Base-by-base conservation (phyloP, 352 stramenopile species). In the Aphanomyces euteiches region DNA sequence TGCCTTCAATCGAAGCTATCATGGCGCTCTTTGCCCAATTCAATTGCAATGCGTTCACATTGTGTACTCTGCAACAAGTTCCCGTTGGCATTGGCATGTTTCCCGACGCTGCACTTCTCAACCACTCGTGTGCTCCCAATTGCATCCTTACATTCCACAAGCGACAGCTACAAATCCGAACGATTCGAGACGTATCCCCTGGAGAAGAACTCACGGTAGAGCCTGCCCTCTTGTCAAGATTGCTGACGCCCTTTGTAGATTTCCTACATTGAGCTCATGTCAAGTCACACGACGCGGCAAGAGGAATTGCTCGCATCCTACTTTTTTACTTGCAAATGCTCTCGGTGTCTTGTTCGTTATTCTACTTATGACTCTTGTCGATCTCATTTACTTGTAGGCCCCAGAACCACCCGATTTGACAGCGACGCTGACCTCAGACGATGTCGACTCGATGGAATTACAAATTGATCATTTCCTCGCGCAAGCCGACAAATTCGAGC, bases 31-130 rank as follows among this genome's bases (percentile, higher is more conserved):
- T 93, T 58, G 80, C 78, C 56, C 82, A 78, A 28, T 73, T 93
- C 69, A 89, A 90, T 63, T 93, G 85, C 79, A 93, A 93, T 63
- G 85, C 81, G 6, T 93, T 93, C 66, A 88, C 85, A 4, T 67
- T 93, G 7, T 80, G 75, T 28, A 81, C 86, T 36, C 77, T 79
- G 39, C 76, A 78, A 28, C 79, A 78, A 6, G 72, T 74, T 38
- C 74, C 75, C n/a, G 63, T 88, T 7, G 85, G 84, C 37, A 80
- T 93, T 58, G 85, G 84, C 0, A 65, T 93, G 54, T 92, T 87
- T 66, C 81, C 81, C 0, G 40, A 82, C 6, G 82, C 81, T 38
- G 79, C 85, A 45, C 73, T 92, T 39, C 85, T 90, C 36, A 93
- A 93, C 74, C 85, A 93, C 64, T 82, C 83, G 68, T 93, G 85